Percentiles rank a stretch among this genome's conserved stretches.
Conservation (phyloP, 129 eudicot species). For the Lactuca sativa region DNA sequence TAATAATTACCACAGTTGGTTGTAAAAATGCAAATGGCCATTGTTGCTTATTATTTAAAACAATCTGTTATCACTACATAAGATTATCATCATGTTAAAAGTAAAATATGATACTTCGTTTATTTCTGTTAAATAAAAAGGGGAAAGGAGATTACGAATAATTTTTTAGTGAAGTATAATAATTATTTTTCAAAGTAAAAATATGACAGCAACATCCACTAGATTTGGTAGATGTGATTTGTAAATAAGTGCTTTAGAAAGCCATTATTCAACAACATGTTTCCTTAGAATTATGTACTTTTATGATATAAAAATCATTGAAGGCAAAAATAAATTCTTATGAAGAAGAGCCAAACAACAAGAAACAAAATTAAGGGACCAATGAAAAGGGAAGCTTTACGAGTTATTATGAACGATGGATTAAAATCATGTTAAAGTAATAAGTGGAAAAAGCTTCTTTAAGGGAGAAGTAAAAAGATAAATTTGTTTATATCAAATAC, state of each 20-base stretch:
- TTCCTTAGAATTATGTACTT: slow-evolving; percentile 24
- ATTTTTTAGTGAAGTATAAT: not conserved
- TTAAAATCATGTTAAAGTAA: slow-evolving; percentile 20
- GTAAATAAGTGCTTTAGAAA: slow-evolving; percentile 7
- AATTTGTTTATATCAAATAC: slow-evolving; percentile 10
- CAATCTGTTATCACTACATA: too few species aligned
- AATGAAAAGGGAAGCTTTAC: slow-evolving; percentile 30
- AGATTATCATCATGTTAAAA: too few species aligned
- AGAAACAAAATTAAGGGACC: slow-evolving; percentile 42
- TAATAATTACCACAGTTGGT: too few species aligned
- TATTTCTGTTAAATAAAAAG: too few species aligned
- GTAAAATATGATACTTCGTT: too few species aligned
- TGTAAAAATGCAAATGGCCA: too few species aligned
- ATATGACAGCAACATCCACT: slow-evolving; percentile 4
- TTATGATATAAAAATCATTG: slow-evolving; percentile 31
- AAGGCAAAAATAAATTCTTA: slow-evolving; percentile 22
- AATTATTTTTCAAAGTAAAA: not conserved
- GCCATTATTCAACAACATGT: slow-evolving; percentile 23
- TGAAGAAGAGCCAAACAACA: slow-evolving; percentile 35
- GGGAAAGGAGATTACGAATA: not conserved
- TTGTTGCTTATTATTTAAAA: too few species aligned
- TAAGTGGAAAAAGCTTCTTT: slow-evolving; percentile 62
- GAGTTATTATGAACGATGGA: slow-evolving; percentile 28
- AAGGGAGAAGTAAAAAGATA: slow-evolving; percentile 34
- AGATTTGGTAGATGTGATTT: slow-evolving; percentile 10